Percentiles rank a stretch among this genome's conserved stretches.
Conservation (phyloP, 176 grass and related monocot species). For the Musa itinerans region DNA sequence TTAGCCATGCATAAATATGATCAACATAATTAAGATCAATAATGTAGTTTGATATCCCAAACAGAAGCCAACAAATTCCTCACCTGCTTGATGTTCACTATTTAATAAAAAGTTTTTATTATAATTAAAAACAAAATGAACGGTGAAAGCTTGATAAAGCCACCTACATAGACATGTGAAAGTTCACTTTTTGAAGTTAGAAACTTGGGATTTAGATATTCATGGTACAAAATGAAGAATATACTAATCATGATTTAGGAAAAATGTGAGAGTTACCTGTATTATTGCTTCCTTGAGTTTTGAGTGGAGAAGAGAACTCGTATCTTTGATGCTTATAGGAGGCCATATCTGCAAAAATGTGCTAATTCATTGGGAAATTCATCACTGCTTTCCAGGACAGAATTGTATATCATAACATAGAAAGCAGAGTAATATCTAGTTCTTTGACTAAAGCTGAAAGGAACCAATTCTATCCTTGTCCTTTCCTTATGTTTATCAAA, state of each 20-base stretch:
- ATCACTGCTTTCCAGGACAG: no score
- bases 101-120: neutral
- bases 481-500: neutral
- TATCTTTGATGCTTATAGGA: constrained; percentile 94
- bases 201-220: neutral
- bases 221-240: neutral
- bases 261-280: constrained; percentile 41
- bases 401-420: neutral
- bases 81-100: neutral
- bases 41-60: neutral
- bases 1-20: no score
- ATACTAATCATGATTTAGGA: neutral
- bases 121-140: neutral
- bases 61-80: neutral
- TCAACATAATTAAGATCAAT: no score
- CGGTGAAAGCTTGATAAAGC: neutral
- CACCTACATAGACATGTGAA: neutral
- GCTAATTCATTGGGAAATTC: neutral
- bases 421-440: neutral
- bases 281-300: constrained; percentile 78
- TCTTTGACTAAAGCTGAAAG: neutral
- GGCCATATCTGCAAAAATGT: constrained; percentile 69
- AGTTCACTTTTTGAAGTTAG: neutral
- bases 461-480: neutral
- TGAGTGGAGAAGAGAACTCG: constrained; percentile 64